Conservation (phyloP, 768 basidiomycete genomes). For the Boletus rufocinnamomeus region DNA sequence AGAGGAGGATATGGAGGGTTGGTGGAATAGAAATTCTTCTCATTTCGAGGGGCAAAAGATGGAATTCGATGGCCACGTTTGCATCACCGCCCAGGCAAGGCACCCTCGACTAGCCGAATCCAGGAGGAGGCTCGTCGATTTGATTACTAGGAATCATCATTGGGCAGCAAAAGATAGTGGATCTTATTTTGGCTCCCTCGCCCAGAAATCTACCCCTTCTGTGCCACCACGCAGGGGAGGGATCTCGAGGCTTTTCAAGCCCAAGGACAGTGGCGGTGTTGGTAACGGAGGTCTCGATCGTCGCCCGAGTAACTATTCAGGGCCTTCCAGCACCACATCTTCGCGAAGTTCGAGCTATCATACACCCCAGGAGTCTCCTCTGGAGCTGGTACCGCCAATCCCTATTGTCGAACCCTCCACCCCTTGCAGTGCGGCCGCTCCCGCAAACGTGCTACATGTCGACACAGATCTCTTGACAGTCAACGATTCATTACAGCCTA, state of each 20-base stretch:
- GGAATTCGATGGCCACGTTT: too few relatives aligned
- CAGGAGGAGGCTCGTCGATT: slow-evolving; percentile 14
- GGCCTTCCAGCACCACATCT: background rate
- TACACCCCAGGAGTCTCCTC: slow-evolving; percentile 17
- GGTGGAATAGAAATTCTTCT: too few relatives aligned
- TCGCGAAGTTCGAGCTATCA: slow-evolving; percentile 5
- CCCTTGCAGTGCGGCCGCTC: background rate
- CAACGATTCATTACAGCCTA: background rate
- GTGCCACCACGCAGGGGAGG: background rate
- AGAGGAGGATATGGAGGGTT: too few relatives aligned
- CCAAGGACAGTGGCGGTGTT: background rate
- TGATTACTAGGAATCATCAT: slow-evolving; percentile 11
- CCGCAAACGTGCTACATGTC: background rate
- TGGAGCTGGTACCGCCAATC: slow-evolving; percentile 2
- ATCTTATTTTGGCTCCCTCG: slow-evolving; percentile 15
- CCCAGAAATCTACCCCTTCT: background rate
- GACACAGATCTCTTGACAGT: background rate
- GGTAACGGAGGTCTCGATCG: background rate
- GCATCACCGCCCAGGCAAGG: too few relatives aligned
- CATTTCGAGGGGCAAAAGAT: too few relatives aligned
- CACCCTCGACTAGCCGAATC: slow-evolving; percentile 16
- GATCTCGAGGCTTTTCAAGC: background rate
- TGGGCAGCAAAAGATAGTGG: slow-evolving; percentile 13
- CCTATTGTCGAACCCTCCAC: slow-evolving; percentile 17
- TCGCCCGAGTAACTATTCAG: background rate